Evolutionary conservation across 495 filamentous ascomycete genomes (phyloP).

Genomic region (Cryomyces minteri): DNA sequence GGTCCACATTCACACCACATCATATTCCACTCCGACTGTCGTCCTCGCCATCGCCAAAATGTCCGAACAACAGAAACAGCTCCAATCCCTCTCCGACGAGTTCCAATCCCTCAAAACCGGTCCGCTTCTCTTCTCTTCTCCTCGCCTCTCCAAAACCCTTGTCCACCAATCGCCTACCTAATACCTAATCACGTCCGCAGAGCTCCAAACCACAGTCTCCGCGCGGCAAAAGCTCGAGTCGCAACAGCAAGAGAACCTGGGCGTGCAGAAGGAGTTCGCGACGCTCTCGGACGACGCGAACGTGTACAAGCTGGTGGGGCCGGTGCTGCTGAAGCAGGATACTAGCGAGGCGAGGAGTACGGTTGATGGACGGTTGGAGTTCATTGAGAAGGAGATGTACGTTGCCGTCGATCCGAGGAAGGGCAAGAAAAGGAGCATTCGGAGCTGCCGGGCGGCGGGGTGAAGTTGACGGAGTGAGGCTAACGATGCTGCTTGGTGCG

Average conservation of each 20-base stretch:
- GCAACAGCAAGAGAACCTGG: constrained; percentile 80
- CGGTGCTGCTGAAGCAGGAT: constrained; percentile 88
- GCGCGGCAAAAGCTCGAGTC: constrained; percentile 88
- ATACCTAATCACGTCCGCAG: constrained; percentile 24
- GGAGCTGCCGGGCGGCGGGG: too few relatives aligned
- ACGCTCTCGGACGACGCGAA: constrained; percentile 58
- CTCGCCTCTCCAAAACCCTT: constrained; percentile 1
- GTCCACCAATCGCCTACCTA: not conserved
- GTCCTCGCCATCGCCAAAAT: constrained; percentile 11
- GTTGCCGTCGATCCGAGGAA: constrained; percentile 7
- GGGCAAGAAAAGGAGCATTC: not conserved
- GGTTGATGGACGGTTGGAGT: constrained; percentile 77
- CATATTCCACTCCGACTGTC: too few relatives aligned
- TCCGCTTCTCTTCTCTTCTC: constrained; percentile 11
- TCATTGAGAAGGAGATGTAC: constrained; percentile 88
- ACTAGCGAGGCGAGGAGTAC: constrained; percentile 71
- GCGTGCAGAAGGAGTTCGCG: constrained; percentile 80
- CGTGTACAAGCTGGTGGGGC: constrained; percentile 91
- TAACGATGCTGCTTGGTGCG: too few relatives aligned
- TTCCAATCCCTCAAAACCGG: constrained; percentile 75
- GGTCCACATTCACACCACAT: too few relatives aligned
- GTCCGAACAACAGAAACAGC: constrained; percentile 38
- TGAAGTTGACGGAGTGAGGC: too few relatives aligned
- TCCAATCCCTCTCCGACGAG: constrained; percentile 73
- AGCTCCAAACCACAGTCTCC: constrained; percentile 54